A percentile compares a stretch with the other conserved stretches of the same genome.
Evolutionary conservation across 257 asterid species (phyloP).

Genomic region (Avicennia marina): DNA sequence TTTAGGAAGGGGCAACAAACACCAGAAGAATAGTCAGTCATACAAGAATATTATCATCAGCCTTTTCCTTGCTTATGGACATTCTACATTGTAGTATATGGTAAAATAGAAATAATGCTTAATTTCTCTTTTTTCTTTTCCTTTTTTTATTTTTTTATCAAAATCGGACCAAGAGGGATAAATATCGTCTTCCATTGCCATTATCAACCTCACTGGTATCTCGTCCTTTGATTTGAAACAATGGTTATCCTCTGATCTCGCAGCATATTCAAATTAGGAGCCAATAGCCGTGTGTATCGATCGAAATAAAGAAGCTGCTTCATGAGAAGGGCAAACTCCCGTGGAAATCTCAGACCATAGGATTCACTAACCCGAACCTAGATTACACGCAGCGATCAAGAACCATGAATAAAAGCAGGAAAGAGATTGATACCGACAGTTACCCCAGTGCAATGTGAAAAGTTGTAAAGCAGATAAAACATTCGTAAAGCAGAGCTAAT

Average conservation of each 20-base stretch:
- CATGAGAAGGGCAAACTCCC: conserved; percentile 96
- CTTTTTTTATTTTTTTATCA: no score
- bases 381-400: background rate
- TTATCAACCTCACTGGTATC: background rate
- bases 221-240: conserved; percentile 41
- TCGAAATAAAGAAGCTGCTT: conserved; percentile 95
- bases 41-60: background rate
- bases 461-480: no score
- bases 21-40: no score
- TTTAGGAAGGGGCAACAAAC: no score
- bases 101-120: no score
- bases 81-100: conserved; percentile 7
- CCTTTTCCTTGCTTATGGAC: conserved; percentile 9
- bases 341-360: conserved; percentile 87
- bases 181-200: no score
- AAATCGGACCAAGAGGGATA: no score
- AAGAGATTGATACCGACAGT: background rate
- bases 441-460: no score
- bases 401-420: conserved; percentile 7
- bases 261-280: conserved; percentile 94
- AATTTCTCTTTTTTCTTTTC: no score
- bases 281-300: conserved; percentile 84
- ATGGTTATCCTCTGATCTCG: conserved; percentile 86
- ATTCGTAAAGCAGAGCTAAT: no score
- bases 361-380: conserved; percentile 96